A percentile compares a stretch with the other conserved stretches of the same genome.
These are phyloP conservation scores for Paramecium tetraurelia DNA, from an alignment of 73 alveolate genomes.

Conservation along the genomic window DNA sequence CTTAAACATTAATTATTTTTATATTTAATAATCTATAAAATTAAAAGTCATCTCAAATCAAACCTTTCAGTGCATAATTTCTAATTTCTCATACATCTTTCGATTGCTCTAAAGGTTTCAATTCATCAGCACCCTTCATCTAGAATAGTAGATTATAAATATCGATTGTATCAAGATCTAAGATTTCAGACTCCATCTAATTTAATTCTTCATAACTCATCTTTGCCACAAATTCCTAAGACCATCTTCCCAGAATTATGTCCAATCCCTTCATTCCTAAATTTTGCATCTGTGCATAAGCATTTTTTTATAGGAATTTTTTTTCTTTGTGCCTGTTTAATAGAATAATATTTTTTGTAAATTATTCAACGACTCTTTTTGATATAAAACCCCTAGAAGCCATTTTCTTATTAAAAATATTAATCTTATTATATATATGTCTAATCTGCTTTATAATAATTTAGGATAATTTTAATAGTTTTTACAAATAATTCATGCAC, in stretches of 20 bases:
- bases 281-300: constrained; percentile 45
- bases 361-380: constrained; percentile 25
- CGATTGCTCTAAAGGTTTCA: not conserved
- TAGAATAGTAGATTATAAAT: not conserved
- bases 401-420: not conserved
- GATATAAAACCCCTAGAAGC: constrained; percentile 21
- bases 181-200: not conserved
- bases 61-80: not conserved
- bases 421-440: not conserved
- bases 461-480: not conserved
- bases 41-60: not conserved
- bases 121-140: not conserved
- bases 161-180: constrained; percentile 12
- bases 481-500: not conserved
- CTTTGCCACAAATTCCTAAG: not conserved
- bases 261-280: constrained; percentile 47
- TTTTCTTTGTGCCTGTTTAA: not conserved
- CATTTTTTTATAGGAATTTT: constrained; percentile 8
- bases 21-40: not conserved
- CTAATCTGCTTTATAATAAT: not conserved
- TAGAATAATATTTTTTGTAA: not conserved
- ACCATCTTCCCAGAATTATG: constrained; percentile 3
- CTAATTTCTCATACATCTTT: not conserved
- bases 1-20: not conserved
- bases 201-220: not conserved